phyloP scores from a whole-genome alignment of 257 asterid genomes.

The Pogostemon cablin region DNA sequence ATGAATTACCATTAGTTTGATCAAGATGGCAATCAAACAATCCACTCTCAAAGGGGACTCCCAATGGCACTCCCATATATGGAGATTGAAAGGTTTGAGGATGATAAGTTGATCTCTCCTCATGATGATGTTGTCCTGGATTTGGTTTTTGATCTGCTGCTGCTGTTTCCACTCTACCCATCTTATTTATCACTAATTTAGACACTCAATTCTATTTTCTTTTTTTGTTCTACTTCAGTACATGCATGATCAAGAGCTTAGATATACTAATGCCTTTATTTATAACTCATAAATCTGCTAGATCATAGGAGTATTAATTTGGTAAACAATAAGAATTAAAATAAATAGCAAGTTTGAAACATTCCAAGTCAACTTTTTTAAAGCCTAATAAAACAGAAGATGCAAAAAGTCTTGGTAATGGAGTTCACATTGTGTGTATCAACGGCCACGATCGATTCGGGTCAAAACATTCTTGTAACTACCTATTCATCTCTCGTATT shows the following conservation, averaged over 20 bases:
- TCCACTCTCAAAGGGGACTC: conserved; percentile 28
- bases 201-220: neutral
- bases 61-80: conserved; percentile 28
- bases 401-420: too few species aligned
- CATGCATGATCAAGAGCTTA: conserved; percentile 12
- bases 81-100: conserved; percentile 25
- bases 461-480: too few species aligned
- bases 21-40: conserved; percentile 33
- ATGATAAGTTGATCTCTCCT: conserved; percentile 3
- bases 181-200: neutral
- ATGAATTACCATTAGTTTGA: conserved; percentile 31
- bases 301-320: neutral
- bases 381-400: too few species aligned
- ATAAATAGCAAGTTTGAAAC: conserved; percentile 6
- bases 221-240: neutral
- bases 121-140: neutral
- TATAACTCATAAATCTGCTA: conserved; percentile 2
- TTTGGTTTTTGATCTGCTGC: neutral
- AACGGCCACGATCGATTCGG: too few species aligned
- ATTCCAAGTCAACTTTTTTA: neutral
- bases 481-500: too few species aligned
- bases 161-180: conserved; percentile 6
- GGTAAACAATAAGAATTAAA: neutral
- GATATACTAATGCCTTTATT: conserved; percentile 15
- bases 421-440: too few species aligned